phyloP scores from a whole-genome alignment of 768 basidiomycete species.

The Roridomyces roridus region DNA sequence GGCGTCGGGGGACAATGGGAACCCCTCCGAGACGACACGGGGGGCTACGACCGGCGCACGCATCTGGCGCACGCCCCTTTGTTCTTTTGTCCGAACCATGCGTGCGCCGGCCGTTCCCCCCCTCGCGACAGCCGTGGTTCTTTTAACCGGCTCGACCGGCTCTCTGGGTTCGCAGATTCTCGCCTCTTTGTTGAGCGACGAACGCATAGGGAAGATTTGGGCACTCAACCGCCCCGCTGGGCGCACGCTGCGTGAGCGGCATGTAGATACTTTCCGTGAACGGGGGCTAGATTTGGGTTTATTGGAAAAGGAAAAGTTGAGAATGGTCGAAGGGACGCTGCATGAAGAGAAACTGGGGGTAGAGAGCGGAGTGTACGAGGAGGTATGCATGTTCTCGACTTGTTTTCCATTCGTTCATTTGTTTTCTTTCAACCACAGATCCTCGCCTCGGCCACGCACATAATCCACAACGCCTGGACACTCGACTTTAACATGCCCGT shows the following conservation, averaged over 20 bases:
- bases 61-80: too few species aligned
- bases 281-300: conserved; percentile 32
- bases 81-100: too few species aligned
- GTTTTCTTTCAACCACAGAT: conserved; percentile 24
- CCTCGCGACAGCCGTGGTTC: too few species aligned
- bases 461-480: conserved; percentile 52
- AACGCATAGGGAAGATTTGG: conserved; percentile 35
- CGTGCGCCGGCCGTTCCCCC: background rate
- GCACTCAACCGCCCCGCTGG: conserved; percentile 34
- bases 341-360: conserved; percentile 28
- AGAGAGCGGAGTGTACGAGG: conserved; percentile 23
- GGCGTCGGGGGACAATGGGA: too few species aligned
- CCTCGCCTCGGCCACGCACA: conserved; percentile 29
- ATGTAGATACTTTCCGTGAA: conserved; percentile 28
- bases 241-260: conserved; percentile 20
- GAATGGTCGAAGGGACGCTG: conserved; percentile 33
- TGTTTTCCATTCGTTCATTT: background rate
- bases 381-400: conserved; percentile 26
- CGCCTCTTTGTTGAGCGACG: conserved; percentile 38
- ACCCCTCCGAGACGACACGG: background rate
- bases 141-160: conserved; percentile 38
- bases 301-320: conserved; percentile 30
- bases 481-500: conserved; percentile 53
- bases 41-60: too few species aligned
- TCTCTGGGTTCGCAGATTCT: conserved; percentile 42